Conservation (phyloP, 768 basidiomycete genomes). For the Leccinellum albellum region DNA sequence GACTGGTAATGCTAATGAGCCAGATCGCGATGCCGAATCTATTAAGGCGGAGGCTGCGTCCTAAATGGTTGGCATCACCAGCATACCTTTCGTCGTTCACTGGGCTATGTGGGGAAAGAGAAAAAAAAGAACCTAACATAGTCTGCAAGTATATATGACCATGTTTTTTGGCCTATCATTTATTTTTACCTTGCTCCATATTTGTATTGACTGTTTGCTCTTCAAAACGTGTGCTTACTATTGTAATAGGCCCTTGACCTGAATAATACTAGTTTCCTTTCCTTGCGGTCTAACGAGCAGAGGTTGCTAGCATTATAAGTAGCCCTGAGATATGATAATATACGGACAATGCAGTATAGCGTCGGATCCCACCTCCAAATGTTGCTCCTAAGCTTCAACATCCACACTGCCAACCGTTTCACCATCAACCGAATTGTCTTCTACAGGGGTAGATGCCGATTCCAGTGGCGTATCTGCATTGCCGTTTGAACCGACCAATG, state of each 20-base stretch:
- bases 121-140: conserved; percentile 25
- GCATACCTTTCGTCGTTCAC: conserved; percentile 22
- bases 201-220: conserved; percentile 34
- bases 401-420: conserved; percentile 40
- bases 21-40: conserved; percentile 59
- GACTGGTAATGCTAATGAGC: conserved; percentile 50
- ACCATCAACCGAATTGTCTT: conserved; percentile 21
- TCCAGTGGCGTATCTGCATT: conserved; percentile 44
- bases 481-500: conserved; percentile 35
- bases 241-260: conserved; percentile 32
- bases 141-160: conserved; percentile 32
- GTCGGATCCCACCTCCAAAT: conserved; percentile 8
- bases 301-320: conserved; percentile 15
- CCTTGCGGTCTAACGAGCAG: conserved; percentile 11
- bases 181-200: conserved; percentile 38
- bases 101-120: conserved; percentile 20
- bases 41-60: conserved; percentile 62
- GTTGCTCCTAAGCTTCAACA: conserved; percentile 26
- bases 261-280: conserved; percentile 29
- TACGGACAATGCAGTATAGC: conserved; percentile 10
- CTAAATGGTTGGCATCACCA: conserved; percentile 22
- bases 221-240: conserved; percentile 34
- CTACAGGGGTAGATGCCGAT: conserved; percentile 40
- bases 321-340: conserved; percentile 19
- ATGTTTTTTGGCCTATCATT: conserved; percentile 30